These are phyloP conservation scores for Omphalotus guepiniiformis DNA, from an alignment of 768 basidiomycete species.

Conservation along the genomic window DNA sequence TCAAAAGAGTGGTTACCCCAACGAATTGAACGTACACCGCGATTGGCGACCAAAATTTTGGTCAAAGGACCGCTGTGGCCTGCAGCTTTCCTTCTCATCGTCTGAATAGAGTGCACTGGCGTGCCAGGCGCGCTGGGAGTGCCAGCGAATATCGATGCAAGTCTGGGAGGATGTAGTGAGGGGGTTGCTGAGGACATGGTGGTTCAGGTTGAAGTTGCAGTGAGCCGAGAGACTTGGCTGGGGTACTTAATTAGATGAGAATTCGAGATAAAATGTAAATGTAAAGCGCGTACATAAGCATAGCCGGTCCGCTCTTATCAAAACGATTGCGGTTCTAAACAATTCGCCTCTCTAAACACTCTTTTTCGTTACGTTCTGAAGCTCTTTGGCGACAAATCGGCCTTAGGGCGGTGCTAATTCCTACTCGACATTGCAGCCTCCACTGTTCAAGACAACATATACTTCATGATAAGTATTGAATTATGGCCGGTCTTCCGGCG, in stretches of 20 bases:
- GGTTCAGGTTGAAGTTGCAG: slow-evolving; percentile 14
- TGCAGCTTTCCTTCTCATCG: slow-evolving; percentile 86
- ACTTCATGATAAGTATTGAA: no score
- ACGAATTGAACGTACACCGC: slow-evolving; percentile 58
- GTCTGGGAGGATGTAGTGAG: slow-evolving; percentile 65
- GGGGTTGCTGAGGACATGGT: slow-evolving; percentile 39
- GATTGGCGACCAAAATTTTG: slow-evolving; percentile 90
- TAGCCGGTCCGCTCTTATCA: no score
- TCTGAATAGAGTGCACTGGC: slow-evolving; percentile 86
- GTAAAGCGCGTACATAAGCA: no score
- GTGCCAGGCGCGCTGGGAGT: slow-evolving; percentile 80
- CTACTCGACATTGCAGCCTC: no score
- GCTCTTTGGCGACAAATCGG: neutral
- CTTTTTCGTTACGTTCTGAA: no score
- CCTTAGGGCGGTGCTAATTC: neutral
- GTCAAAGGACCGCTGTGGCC: slow-evolving; percentile 89
- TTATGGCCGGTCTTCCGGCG: no score
- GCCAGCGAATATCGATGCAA: slow-evolving; percentile 65
- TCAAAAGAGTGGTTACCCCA: slow-evolving; percentile 3
- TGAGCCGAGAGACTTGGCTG: neutral
- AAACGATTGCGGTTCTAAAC: no score
- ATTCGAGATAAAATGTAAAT: no score
- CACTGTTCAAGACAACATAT: no score
- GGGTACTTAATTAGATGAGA: slow-evolving; percentile 4
- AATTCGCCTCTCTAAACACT: no score